A percentile compares a stretch with the other conserved stretches of the same genome.
Conservation (phyloP, 169 alveolate genomes). For the Condylostoma magnum region DNA sequence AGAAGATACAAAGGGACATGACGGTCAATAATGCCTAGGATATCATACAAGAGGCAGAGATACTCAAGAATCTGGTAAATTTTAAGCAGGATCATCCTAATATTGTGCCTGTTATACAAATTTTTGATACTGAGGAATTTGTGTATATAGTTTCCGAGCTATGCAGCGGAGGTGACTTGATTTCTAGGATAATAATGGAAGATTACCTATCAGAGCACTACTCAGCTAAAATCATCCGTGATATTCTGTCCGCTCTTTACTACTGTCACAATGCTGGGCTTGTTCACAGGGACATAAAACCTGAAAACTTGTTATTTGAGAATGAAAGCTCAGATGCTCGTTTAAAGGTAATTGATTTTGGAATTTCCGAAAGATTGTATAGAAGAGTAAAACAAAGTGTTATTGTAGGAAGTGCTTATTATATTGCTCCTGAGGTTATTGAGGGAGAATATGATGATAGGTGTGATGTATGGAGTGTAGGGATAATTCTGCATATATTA, state of each 20-base stretch:
- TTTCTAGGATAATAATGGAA: constrained; percentile 6
- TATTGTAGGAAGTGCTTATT: constrained; percentile 74
- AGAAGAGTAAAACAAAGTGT: constrained; percentile 35
- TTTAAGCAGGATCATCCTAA: constrained; percentile 67
- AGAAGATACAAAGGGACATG: constrained; percentile 59
- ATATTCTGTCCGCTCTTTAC: constrained; percentile 13
- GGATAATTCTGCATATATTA: constrained; percentile 58
- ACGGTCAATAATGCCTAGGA: too few relatives aligned
- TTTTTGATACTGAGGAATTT: constrained; percentile 57
- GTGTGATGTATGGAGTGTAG: constrained; percentile 66
- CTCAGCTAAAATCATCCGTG: constrained; percentile 10
- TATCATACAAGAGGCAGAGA: too few relatives aligned
- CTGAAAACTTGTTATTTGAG: constrained; percentile 18
- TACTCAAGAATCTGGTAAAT: too few relatives aligned
- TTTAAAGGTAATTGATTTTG: constrained; percentile 29
- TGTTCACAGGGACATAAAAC: constrained; percentile 30
- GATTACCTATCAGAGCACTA: not conserved
- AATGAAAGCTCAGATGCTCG: not conserved
- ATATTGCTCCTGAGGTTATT: constrained; percentile 83
- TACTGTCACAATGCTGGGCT: constrained; percentile 20
- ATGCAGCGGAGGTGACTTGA: constrained; percentile 18
- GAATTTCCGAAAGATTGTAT: not conserved
- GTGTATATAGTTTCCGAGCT: constrained; percentile 66
- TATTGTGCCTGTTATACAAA: constrained; percentile 67
- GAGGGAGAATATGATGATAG: constrained; percentile 62